Base-by-base conservation (phyloP, 345 rosid species). In the Populus alba region DNA sequence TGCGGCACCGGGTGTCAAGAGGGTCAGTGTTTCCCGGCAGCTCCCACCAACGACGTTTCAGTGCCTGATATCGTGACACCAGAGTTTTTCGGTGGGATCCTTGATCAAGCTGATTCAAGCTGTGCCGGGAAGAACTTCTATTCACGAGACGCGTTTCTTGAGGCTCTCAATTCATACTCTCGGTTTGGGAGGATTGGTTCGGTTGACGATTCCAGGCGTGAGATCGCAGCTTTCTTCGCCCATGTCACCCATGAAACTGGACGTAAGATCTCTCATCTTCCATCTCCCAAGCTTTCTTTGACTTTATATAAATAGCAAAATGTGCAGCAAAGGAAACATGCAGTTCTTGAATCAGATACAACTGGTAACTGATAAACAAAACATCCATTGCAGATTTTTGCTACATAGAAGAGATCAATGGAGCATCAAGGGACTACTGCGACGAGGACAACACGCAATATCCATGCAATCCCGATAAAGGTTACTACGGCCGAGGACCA, bases 61-160 rank as follows among this genome's bases (percentile, higher is more conserved):
- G 67, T 77, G 20, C 68, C 55, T 8, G 37, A 43, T 39, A 59
- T 77, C 55, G 74, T 77, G 17, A 77, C 80, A 9, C 68, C 9
- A 3, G 59, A 69, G 3, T 77, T 77, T 25, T 77, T 77, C 18
- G 71, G 71, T 61, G 66, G 74, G 6, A 77, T 77, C 16, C 57
- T 77, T 7, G 35, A 61, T 41, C 67, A 77, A 70, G 80, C 74
- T n/a, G 55, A 22, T 69, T 55, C 47, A 10, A 70, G 68, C 12
- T 90, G 92, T 37, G 83, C 75, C 3, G 92, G 92, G 41, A 88
- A 80, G 77, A 83, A 69, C 12, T 89, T 89, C 68, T 89, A 89
- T 69, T 75, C 91, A 0, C 68, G 83, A 72, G 73, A 73, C 41
- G 77, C 27, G 7, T 65, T 81, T 55, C 68, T 81, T 1, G 65